Evolutionary conservation across 2,329 filamentous ascomycete genomes (phyloP), one percentile per base, ranked within the genome.

Genomic region (Dryadomyces sulphureus): DNA sequence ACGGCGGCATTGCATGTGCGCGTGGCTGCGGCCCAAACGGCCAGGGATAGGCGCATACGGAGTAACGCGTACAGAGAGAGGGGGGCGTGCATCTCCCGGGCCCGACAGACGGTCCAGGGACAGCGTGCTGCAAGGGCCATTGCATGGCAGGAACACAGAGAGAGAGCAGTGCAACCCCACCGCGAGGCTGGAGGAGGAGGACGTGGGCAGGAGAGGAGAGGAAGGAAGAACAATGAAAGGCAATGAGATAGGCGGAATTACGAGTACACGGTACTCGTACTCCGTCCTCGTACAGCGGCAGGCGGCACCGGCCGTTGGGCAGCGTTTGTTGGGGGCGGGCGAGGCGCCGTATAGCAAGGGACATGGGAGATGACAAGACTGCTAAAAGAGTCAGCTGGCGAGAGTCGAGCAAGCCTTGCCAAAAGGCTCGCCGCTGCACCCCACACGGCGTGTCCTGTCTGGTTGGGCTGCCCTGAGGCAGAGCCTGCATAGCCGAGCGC

Each of bases 151-250:
- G 25, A 40, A 40, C 20, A 38, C 7, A 34, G 9, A 22, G 27
- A 47, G 45, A 43, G 47, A 41, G 41, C 48, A 47, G 22, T 49
- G 48, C 34, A 47, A 49, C 48, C 45, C 40, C 25, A 44, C 45
- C 7, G 17, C 38, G 24, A 40, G 38, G 38, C 38, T 40, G 38
- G 21, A 22, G n/a, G 14, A 35, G 7, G 35, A 38, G 19, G 4
- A 38, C 12, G 12, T 12, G 14, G 17, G n/a, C 5, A 38, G n/a
- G 7, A 17, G 19, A 38, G 19, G 12, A 20, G 17, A 38, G 36
- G n/a, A 4, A 14, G 11, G 27, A 32, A 32, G 27, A 32, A 32
- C 11, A 32, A 32, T 30, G 25, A 32, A 32, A 14, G 4, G 11
- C 4, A 32, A 3, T 12, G 11, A 32, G 27, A 14, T 4, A 14